Evolutionary conservation across 2,329 filamentous ascomycete genomes (phyloP), one percentile per base, ranked within the genome.

Genomic region (Colletotrichum sp.): DNA sequence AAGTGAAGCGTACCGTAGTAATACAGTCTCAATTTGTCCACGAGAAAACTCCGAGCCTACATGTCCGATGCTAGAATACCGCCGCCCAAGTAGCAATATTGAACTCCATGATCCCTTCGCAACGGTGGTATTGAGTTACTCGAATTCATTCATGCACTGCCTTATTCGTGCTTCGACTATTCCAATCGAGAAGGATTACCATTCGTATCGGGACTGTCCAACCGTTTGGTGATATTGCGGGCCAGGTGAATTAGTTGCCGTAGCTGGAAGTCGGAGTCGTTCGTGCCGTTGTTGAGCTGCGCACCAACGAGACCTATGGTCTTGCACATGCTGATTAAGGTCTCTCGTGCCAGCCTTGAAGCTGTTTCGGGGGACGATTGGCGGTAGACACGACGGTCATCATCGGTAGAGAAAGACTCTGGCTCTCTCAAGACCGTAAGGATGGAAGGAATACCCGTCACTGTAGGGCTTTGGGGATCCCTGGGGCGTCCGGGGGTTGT

Each of bases 201-300:
- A 18, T 76, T 76, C n/a, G 24, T 56, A 6, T 76, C 73, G 9
- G 64, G 70, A 10, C 18, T 73, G 21, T 76, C 73, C 58, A 76
- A 21, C 36, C 73, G 43, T 21, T 76, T 76, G 3, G 73, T 69
- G 8, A 76, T 76, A 13, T 76, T 76, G 15, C 73, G 73, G 12
- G 73, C 73, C 15, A 76, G n/a, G n/a, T 76, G 73, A 5, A 76
- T 76, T 8, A 76, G 73, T n/a, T 76, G 73, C 9, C 73, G 65
- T 5, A 76, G 65, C 15, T 76, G 73, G 34, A 76, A 76, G 6
- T 76, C 73, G 21, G 73, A 76, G 28, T 76, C 73, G 58, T 73
- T 76, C 26, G 73, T 76, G 58, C 73, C 56, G 16, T 68, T 76
- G n/a, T 76, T 76, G 9, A 76, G 70, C 21, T 76, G 73, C 13